phyloP scores from a whole-genome alignment of 2,329 filamentous ascomycete genomes.

The Alternaria alternata region DNA sequence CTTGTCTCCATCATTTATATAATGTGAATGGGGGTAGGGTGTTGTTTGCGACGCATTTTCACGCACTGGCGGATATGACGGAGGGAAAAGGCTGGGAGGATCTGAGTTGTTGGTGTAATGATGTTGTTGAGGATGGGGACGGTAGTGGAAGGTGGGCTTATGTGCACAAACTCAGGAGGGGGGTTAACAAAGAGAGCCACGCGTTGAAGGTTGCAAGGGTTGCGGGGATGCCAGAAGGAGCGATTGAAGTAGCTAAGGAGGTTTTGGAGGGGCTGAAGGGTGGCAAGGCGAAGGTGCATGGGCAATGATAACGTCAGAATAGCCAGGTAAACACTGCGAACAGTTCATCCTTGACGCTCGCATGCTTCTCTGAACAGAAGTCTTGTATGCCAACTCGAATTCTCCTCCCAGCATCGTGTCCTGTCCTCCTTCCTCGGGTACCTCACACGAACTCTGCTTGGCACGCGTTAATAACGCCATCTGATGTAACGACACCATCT shows the following conservation, averaged over 20 bases:
- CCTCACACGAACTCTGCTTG: neutral
- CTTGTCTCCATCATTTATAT: constrained; percentile 84
- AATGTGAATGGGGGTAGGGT: constrained; percentile 78
- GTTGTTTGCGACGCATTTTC: constrained; percentile 96
- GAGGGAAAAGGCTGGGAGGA: constrained; percentile 59
- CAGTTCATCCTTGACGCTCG: too few species aligned
- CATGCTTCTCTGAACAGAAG: too few species aligned
- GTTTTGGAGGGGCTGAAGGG: constrained; percentile 58
- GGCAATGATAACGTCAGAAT: too few species aligned
- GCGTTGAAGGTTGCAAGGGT: constrained; percentile 92
- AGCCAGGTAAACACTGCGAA: too few species aligned
- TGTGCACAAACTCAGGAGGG: constrained; percentile 80
- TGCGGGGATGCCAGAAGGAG: constrained; percentile 77
- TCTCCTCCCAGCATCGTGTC: neutral
- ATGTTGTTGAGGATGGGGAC: constrained; percentile 75
- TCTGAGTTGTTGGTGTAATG: constrained; percentile 85
- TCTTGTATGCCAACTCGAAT: too few species aligned
- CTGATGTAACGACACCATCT: neutral
- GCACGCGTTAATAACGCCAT: neutral
- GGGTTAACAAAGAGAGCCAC: constrained; percentile 87
- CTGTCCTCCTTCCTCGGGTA: neutral
- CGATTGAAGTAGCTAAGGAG: constrained; percentile 71
- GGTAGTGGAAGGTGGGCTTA: constrained; percentile 74
- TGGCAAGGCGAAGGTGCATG: too few species aligned
- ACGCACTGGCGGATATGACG: constrained; percentile 81